A percentile compares a stretch with the other conserved stretches of the same genome.
Conservation (phyloP, 306 rosid species). For the Cicer bijugum region DNA sequence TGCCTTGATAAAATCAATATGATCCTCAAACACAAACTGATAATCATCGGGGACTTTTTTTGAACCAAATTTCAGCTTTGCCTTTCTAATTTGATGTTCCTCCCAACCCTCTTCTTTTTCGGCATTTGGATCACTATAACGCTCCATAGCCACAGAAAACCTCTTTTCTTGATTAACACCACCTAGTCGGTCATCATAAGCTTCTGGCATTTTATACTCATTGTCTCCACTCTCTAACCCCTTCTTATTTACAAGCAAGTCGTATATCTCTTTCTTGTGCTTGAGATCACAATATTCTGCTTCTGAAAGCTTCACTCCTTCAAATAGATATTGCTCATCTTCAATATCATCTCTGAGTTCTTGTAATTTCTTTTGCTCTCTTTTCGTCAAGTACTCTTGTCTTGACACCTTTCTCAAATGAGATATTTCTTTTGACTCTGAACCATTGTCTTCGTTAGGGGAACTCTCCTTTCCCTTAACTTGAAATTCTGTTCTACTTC, state of each 20-base stretch:
- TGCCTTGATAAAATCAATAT: conserved; percentile 82
- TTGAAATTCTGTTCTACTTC: too few relatives aligned
- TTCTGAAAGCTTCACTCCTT: conserved; percentile 72
- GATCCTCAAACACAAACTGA: conserved; percentile 90
- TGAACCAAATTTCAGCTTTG: conserved; percentile 74
- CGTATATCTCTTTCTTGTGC: too few relatives aligned
- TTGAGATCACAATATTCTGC: neutral
- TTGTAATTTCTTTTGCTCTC: conserved; percentile 82
- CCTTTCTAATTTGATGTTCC: conserved; percentile 92
- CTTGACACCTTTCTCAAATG: conserved; percentile 69
- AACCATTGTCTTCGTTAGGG: too few relatives aligned
- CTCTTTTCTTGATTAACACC: conserved; percentile 82
- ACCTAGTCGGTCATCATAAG: conserved; percentile 81
- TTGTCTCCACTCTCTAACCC: too few relatives aligned
- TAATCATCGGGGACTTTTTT: conserved; percentile 73
- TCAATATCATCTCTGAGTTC: conserved; percentile 88
- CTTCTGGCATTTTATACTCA: conserved; percentile 88
- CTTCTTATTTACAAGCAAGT: too few relatives aligned
- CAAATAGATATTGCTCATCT: conserved; percentile 87
- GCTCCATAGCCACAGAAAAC: conserved; percentile 71
- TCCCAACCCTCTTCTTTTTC: conserved; percentile 97
- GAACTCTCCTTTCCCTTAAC: too few relatives aligned
- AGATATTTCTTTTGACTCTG: too few relatives aligned
- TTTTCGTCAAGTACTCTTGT: conserved; percentile 81
- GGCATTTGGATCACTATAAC: conserved; percentile 54